Evolutionary conservation across 805 yeast genomes (phyloP).

Genomic region (Metschnikowia sp.): DNA sequence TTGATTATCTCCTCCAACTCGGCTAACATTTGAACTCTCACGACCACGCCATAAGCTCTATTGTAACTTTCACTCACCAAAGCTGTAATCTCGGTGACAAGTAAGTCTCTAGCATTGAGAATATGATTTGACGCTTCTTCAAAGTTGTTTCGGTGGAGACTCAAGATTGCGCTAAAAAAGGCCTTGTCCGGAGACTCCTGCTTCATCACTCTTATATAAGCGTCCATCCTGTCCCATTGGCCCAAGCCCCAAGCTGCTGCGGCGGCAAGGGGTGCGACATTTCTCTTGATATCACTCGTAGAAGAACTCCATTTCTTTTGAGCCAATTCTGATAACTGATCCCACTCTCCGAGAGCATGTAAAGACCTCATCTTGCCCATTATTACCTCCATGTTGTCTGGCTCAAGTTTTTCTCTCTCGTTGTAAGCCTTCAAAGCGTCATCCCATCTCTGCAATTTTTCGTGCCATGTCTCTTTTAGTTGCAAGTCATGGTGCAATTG

Average conservation of each 20-base stretch:
- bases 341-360: slow-evolving; percentile 99
- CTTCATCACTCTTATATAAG: slow-evolving; percentile 86
- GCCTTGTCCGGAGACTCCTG: slow-evolving; percentile 91
- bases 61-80: slow-evolving; percentile 93
- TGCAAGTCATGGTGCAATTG: slow-evolving; percentile 87
- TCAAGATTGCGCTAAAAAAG: slow-evolving; percentile 87
- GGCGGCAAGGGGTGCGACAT: slow-evolving; percentile 95
- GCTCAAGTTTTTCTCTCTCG: slow-evolving; percentile 62
- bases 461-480: slow-evolving; percentile 96
- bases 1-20: slow-evolving; percentile 93
- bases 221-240: slow-evolving; percentile 95
- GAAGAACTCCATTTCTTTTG: slow-evolving; percentile 80
- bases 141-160: slow-evolving; percentile 82
- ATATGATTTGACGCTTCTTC: slow-evolving; percentile 78
- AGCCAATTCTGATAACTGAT: slow-evolving; percentile 79
- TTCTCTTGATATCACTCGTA: slow-evolving; percentile 67
- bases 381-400: slow-evolving; percentile 78
- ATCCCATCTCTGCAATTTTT: slow-evolving; percentile 95
- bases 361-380: slow-evolving; percentile 98
- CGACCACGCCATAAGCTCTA: slow-evolving; percentile 95
- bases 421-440: slow-evolving; percentile 91
- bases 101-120: slow-evolving; percentile 76
- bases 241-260: slow-evolving; percentile 99
- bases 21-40: slow-evolving; percentile 94
- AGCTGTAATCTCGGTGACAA: slow-evolving; percentile 92